Evolutionary conservation across 495 filamentous ascomycete genomes (phyloP), one percentile per base, ranked within the genome.

Genomic region (Aspergillus baeticus): DNA sequence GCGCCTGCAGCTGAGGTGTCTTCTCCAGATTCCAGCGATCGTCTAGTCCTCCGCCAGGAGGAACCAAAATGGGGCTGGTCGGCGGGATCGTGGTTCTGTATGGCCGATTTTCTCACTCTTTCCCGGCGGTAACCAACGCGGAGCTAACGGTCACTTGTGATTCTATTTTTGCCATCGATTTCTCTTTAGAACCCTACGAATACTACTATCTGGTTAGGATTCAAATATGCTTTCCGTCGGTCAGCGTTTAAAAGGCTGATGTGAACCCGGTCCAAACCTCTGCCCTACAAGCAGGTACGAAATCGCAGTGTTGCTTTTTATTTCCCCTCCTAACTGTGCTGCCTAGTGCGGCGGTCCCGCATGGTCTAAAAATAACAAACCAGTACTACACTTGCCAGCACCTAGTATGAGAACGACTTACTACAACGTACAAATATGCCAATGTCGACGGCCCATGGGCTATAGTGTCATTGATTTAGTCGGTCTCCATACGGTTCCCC

Each of bases 401-500:
- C 50, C 43, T 54, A 50, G 33, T 54, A 44, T 36, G 36, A 18
- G 5, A 26, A 37, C 49, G 49, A n/a, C n/a, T n/a, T n/a, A n/a
- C n/a, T n/a, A n/a, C n/a, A n/a, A n/a, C n/a, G n/a, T 47, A 53
- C 49, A 58, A 21, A 22, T 10, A 34, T 42, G 18, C 34, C 38
- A 39, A 36, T 8, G 26, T 29, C 26, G 26, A 29, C 8, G 4
- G 36, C 10, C 22, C n/a, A 22, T 34, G 33, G 34, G 26, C 23
- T 52, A 38, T 23, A 44, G 5, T 46, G 48, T 21, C 31, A 51
- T 48, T 20, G 45, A 63, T 31, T 73, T 59, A 79, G 62, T 78
- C 75, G 29, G 75, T 79, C 39, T 82, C 77, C 77, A 82, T 82
- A 29, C 55, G 63, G 49, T 68, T 57, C 35, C 56, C 64, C 55